These are phyloP conservation scores for Samsoniella hepiali DNA, from an alignment of 2,329 filamentous ascomycete species.

Conservation along the genomic window DNA sequence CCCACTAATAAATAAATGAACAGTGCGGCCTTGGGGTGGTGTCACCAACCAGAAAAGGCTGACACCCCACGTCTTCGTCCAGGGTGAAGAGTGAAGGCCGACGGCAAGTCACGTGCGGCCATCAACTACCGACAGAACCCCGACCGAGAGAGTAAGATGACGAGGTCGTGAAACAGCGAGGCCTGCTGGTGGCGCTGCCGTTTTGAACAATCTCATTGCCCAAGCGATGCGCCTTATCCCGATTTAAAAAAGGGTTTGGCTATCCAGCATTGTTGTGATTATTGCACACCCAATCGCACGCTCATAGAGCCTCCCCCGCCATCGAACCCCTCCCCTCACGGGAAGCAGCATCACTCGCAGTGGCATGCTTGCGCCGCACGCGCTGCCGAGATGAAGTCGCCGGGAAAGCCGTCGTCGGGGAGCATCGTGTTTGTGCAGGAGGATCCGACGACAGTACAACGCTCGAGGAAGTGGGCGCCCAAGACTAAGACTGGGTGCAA, in stretches of 20 bases:
- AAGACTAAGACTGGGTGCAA: slow-evolving; percentile 16
- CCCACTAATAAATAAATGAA: neutral
- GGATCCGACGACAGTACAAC: slow-evolving; percentile 7
- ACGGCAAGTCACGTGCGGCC: slow-evolving; percentile 5
- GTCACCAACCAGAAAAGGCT: slow-evolving; percentile 6
- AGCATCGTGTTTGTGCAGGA: slow-evolving; percentile 11
- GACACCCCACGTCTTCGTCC: neutral
- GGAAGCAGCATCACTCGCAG: neutral
- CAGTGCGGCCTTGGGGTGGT: neutral
- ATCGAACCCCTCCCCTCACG: neutral
- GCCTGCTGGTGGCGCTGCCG: neutral
- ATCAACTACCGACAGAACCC: neutral
- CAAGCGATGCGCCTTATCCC: neutral
- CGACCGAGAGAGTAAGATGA: neutral
- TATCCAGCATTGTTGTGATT: neutral
- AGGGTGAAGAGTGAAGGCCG: neutral
- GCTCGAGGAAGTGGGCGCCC: slow-evolving; percentile 12
- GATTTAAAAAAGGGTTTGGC: neutral
- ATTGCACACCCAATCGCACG: neutral
- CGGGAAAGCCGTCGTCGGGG: neutral
- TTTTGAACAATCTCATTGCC: neutral
- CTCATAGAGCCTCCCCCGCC: neutral
- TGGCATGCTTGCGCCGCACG: neutral
- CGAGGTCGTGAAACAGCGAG: neutral
- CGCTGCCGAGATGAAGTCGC: slow-evolving; percentile 7